Conservation (phyloP, 2,329 filamentous ascomycete species). For the Ophiostoma piceae region DNA sequence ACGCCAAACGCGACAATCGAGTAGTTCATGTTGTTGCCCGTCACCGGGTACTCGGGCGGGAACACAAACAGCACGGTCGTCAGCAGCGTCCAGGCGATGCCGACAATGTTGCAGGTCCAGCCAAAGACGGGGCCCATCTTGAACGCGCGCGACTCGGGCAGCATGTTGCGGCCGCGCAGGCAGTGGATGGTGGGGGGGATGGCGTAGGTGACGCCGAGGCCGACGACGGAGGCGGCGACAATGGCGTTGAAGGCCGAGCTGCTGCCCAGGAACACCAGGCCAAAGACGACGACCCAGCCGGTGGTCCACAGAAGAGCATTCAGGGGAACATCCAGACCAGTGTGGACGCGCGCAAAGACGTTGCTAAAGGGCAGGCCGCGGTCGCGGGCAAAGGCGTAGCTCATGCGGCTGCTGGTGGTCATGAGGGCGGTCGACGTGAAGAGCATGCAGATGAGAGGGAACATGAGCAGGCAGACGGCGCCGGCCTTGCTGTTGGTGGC, state of each 20-base stretch:
- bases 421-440: conserved; percentile 61
- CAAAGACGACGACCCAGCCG: conserved; percentile 50
- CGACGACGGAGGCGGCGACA: conserved; percentile 39
- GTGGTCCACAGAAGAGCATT: conserved; percentile 58
- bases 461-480: conserved; percentile 60
- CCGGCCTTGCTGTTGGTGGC: conserved; percentile 58
- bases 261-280: conserved; percentile 56
- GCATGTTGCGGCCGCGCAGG: conserved; percentile 58
- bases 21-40: conserved; percentile 63
- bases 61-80: conserved; percentile 73
- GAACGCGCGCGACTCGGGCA: conserved; percentile 48
- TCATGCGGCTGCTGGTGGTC: conserved; percentile 54
- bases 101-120: conserved; percentile 39
- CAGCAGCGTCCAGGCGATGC: conserved; percentile 61
- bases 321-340: conserved; percentile 57
- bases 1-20: conserved; percentile 46
- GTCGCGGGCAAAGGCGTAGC: conserved; percentile 63
- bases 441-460: conserved; percentile 58
- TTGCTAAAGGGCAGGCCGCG: conserved; percentile 59
- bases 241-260: conserved; percentile 56
- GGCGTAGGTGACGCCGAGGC: conserved; percentile 66
- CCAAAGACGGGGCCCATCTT: conserved; percentile 35
- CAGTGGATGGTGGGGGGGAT: conserved; percentile 68
- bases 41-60: conserved; percentile 61
- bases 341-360: conserved; percentile 58